Evolutionary conservation across 805 yeast species (phyloP).

Genomic region (Ogataea chonburiensis): DNA sequence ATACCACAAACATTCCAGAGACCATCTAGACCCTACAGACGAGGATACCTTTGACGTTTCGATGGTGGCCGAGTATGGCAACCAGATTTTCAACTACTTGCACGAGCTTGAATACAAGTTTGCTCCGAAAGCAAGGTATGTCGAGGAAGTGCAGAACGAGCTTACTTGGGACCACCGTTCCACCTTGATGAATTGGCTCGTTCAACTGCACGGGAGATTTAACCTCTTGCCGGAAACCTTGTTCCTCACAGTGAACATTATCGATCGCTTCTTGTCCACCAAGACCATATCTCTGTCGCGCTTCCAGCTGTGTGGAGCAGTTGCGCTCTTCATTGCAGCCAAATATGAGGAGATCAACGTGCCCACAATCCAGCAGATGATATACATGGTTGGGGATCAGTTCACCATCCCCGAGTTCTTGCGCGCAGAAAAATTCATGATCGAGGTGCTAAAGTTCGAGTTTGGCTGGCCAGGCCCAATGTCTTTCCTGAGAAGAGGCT

Average conservation of each 20-base stretch:
- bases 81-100: conserved; percentile 78
- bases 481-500: conserved; percentile 83
- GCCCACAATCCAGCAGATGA: conserved; percentile 83
- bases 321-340: conserved; percentile 85
- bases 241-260: conserved; percentile 74
- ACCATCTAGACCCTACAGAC: conserved; percentile 64
- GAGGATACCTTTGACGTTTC: conserved; percentile 83
- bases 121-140: conserved; percentile 69
- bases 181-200: conserved; percentile 85
- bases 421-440: conserved; percentile 76
- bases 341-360: conserved; percentile 89
- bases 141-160: conserved; percentile 76
- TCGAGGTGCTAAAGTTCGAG: conserved; percentile 70
- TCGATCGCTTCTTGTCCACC: conserved; percentile 79
- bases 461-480: conserved; percentile 86
- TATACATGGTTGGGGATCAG: conserved; percentile 82
- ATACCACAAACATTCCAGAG: conserved; percentile 49
- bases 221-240: conserved; percentile 83
- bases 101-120: conserved; percentile 69
- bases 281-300: conserved; percentile 74
- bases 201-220: conserved; percentile 81
- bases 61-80: conserved; percentile 92
- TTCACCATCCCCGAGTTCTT: conserved; percentile 73
- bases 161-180: conserved; percentile 71
- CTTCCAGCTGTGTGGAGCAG: conserved; percentile 93